A percentile compares a stretch with the other conserved stretches of the same genome.
These are phyloP conservation scores for Jasminum sambac DNA, from an alignment of 257 asterid genomes.

Conservation along the genomic window DNA sequence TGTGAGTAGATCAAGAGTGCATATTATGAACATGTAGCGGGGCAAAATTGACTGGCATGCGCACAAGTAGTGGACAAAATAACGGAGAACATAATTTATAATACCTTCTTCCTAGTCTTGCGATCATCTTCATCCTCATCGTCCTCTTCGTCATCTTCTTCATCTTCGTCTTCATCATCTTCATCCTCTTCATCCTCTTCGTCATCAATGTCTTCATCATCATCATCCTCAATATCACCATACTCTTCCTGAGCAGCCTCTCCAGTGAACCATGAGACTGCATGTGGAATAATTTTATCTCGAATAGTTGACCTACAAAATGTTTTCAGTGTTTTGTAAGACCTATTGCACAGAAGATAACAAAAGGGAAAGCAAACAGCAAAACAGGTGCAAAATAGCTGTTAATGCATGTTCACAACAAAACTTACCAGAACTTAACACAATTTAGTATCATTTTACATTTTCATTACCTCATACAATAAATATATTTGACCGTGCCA, in stretches of 20 bases:
- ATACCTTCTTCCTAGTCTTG: constrained; percentile 62
- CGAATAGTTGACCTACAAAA: constrained; percentile 72
- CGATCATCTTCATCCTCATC: constrained; percentile 41
- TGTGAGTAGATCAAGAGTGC: too few species aligned
- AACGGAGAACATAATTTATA: background rate
- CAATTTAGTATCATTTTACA: background rate
- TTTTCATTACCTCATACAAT: too few species aligned
- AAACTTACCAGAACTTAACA: background rate
- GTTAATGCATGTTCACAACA: background rate
- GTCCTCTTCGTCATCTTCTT: constrained; percentile 44
- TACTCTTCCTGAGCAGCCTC: constrained; percentile 73
- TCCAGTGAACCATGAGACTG: constrained; percentile 94
- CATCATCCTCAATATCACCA: constrained; percentile 49
- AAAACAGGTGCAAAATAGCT: background rate
- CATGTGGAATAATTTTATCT: constrained; percentile 86
- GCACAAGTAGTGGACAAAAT: background rate
- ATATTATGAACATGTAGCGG: too few species aligned
- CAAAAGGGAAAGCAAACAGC: background rate
- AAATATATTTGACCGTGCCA: too few species aligned
- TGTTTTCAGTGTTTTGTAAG: background rate
- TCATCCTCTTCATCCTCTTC: constrained; percentile 30
- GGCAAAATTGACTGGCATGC: background rate
- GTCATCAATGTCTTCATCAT: constrained; percentile 13
- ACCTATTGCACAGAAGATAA: background rate
- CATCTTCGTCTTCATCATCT: constrained; percentile 36